Evolutionary conservation across 2,329 filamentous ascomycete species (phyloP).

Genomic region (Penicillium glabrum): DNA sequence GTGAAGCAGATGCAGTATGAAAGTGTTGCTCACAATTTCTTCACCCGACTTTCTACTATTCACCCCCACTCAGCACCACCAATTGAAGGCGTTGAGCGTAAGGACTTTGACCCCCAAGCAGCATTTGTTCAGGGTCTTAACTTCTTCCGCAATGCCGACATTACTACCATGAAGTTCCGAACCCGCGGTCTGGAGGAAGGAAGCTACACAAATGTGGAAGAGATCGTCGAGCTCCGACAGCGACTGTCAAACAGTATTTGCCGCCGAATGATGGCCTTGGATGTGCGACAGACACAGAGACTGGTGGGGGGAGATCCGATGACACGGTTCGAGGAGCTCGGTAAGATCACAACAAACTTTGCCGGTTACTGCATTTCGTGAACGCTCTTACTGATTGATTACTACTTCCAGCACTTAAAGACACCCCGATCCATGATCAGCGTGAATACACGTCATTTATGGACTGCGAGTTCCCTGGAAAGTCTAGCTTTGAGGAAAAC

Average conservation of each 20-base stretch:
- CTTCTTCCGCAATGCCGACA: constrained; percentile 42
- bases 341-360: constrained; percentile 24
- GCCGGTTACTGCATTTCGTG: not conserved
- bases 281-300: constrained; percentile 42
- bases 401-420: constrained; percentile 29
- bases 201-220: constrained; percentile 46
- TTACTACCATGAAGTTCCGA: constrained; percentile 37
- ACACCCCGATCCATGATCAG: constrained; percentile 31
- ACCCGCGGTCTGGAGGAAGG: constrained; percentile 42
- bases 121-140: constrained; percentile 41
- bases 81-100: constrained; percentile 39
- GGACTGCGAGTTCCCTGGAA: constrained; percentile 39
- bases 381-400: not conserved
- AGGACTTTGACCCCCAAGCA: constrained; percentile 43
- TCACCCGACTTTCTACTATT: constrained; percentile 48
- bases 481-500: constrained; percentile 38
- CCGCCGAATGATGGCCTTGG: constrained; percentile 44
- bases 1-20: constrained; percentile 52
- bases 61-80: constrained; percentile 46
- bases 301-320: constrained; percentile 39
- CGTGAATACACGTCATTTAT: constrained; percentile 41
- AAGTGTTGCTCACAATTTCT: constrained; percentile 48
- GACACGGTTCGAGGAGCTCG: constrained; percentile 36
- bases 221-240: constrained; percentile 42
- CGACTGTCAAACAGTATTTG: constrained; percentile 41